Evolutionary conservation across 768 basidiomycete genomes (phyloP).

Genomic region (Podaxis pistillaris): DNA sequence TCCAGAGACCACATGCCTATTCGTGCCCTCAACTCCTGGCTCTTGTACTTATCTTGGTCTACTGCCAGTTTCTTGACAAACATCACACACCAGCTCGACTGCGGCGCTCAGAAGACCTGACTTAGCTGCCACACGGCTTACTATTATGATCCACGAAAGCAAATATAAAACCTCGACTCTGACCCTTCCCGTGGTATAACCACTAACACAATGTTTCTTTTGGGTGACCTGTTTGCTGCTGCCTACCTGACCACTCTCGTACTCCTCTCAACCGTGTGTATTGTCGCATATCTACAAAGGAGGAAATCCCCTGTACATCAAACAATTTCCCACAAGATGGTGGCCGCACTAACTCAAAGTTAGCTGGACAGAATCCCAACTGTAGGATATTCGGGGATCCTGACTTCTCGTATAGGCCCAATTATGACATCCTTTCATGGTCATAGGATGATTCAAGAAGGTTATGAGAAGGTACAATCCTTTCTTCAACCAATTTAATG

Average conservation of each 20-base stretch:
- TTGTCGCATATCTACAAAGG: background rate
- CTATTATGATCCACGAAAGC: too few species aligned
- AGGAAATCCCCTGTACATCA: background rate
- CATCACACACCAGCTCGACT: too few species aligned
- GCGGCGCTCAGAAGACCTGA: too few species aligned
- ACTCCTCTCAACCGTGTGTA: background rate
- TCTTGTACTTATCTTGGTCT: too few species aligned
- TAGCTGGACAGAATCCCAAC: constrained; percentile 4
- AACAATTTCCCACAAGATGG: background rate
- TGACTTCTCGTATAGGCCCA: background rate
- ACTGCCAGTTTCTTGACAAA: too few species aligned
- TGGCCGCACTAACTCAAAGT: background rate
- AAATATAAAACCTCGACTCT: too few species aligned
- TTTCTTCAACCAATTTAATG: background rate
- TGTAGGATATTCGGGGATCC: background rate
- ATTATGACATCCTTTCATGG: background rate
- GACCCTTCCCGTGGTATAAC: too few species aligned
- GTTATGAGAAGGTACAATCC: constrained; percentile 13
- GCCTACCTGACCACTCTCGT: background rate
- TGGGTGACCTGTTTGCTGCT: background rate
- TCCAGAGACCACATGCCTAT: too few species aligned
- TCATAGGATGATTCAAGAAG: constrained; percentile 4
- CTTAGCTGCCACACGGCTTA: too few species aligned
- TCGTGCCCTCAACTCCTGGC: too few species aligned
- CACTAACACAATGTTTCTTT: too few species aligned